Base-by-base conservation (phyloP, 805 yeast genomes). In the Torulaspora franciscae region DNA sequence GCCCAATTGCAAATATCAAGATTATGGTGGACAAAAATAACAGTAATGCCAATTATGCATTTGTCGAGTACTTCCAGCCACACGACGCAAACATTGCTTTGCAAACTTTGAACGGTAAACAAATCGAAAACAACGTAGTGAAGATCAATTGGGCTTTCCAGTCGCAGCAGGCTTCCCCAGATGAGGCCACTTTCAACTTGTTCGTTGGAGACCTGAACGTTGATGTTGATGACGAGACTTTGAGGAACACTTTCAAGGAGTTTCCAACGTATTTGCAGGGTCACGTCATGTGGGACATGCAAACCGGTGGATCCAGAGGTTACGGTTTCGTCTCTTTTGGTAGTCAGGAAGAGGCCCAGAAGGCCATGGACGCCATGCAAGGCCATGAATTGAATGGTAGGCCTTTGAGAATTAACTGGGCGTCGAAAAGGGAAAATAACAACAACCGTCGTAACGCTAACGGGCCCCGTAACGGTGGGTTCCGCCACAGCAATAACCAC, bases 281-380 rank as follows among this genome's bases (percentile, higher is more conserved):
- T 9, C 89, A 88, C 55, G 96, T 88, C 26, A 89, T 88, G 96
- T 88, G 96, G 96, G 96, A 89, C 63, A 86, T 87, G 95, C 90
- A 85, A 63, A 83, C 93, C 22, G 93, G 95, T 34, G 74, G 95
- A 61, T 86, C 95, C 2, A 74, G 96, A 67, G 95, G 96, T 29
- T 88, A 88, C 60, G 96, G 96, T 2, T 88, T 89, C 65, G 93
- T 87, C 9, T 81, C 91, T 1, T 89, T 89, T 58, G 64, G 70
- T 23, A 76, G 74, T 22, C 77, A 74, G 50, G 66, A 70, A 14
- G 91, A 86, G 52, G 96, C 95, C 2, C 87, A 83, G 56, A 65
- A 63, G 41, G 95, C 95, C 24, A 69, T 86, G 52, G 74, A 73
- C 45, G 66, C 81, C 24, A 85, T 83, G 87, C 83, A 83, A 62